Conservation (phyloP, 2,329 filamentous ascomycete species). For the Beauveria medogensis region DNA sequence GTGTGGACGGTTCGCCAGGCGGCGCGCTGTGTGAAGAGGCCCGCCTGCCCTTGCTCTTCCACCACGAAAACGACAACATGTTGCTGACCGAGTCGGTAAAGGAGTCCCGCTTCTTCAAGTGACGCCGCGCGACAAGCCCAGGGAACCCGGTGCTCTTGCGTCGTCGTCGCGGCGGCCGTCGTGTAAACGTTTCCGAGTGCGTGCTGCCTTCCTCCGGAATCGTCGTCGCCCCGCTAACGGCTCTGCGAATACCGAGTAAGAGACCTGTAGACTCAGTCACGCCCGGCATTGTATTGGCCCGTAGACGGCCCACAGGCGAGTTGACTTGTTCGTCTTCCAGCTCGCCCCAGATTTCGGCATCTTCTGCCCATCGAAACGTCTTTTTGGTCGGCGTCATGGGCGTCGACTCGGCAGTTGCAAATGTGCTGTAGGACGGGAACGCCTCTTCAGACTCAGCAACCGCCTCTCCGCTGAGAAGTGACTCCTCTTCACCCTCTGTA, state of each 20-base stretch:
- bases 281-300: conserved; percentile 42
- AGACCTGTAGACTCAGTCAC: conserved; percentile 33
- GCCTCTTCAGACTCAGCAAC: conserved; percentile 33
- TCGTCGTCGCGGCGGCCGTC: conserved; percentile 33
- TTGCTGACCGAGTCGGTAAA: conserved; percentile 41
- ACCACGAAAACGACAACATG: conserved; percentile 50
- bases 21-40: conserved; percentile 13
- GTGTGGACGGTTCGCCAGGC: not conserved
- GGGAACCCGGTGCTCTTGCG: conserved; percentile 55
- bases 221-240: conserved; percentile 20
- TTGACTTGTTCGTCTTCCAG: conserved; percentile 59
- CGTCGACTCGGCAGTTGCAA: conserved; percentile 32
- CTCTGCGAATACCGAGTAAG: conserved; percentile 25
- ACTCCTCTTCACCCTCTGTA: conserved; percentile 52
- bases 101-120: conserved; percentile 30
- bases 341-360: conserved; percentile 80
- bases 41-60: conserved; percentile 23
- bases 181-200: conserved; percentile 23
- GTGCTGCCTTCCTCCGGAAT: conserved; percentile 21
- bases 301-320: conserved; percentile 31
- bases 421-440: conserved; percentile 38
- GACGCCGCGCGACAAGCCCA: conserved; percentile 47
- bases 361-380: conserved; percentile 54
- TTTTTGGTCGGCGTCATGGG: conserved; percentile 34
- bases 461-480: conserved; percentile 41